Conservation (phyloP, 2,329 filamentous ascomycete species). For the Microdochium nivale region DNA sequence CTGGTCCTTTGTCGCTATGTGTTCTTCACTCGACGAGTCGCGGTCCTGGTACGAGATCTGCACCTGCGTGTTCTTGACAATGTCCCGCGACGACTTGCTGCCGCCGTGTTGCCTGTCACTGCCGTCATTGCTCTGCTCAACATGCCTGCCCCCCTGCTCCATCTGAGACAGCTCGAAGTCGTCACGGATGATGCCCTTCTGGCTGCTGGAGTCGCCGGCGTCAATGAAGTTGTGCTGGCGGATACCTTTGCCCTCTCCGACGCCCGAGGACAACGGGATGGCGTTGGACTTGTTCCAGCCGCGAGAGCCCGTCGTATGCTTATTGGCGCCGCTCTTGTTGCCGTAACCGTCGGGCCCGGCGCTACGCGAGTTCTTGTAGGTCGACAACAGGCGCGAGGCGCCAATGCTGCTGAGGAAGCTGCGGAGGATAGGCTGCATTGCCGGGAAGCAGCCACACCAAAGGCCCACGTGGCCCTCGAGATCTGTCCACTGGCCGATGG, state of each 20-base stretch:
- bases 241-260: background rate
- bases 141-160: background rate
- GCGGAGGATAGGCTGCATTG: conserved; percentile 28
- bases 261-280: background rate
- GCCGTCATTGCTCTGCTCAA: background rate
- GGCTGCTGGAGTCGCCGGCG: background rate
- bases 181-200: background rate
- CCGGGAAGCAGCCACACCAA: conserved; percentile 31
- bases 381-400: background rate
- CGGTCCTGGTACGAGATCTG: background rate
- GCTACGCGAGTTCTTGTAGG: background rate
- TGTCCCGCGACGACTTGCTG: background rate
- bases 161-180: background rate
- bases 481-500: conserved; percentile 27
- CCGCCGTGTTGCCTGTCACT: no score
- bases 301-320: background rate
- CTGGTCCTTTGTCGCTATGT: no score
- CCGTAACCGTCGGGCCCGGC: background rate
- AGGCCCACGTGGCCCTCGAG: conserved; percentile 32
- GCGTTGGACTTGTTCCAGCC: background rate
- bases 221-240: no score
- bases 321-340: background rate
- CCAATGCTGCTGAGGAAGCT: conserved; percentile 17
- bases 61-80: background rate
- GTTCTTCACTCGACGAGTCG: background rate